Percentiles rank a stretch among this genome's conserved stretches.
These are phyloP conservation scores for Erysimum pusillum DNA, from an alignment of 441 rosid species.

Conservation along the genomic window DNA sequence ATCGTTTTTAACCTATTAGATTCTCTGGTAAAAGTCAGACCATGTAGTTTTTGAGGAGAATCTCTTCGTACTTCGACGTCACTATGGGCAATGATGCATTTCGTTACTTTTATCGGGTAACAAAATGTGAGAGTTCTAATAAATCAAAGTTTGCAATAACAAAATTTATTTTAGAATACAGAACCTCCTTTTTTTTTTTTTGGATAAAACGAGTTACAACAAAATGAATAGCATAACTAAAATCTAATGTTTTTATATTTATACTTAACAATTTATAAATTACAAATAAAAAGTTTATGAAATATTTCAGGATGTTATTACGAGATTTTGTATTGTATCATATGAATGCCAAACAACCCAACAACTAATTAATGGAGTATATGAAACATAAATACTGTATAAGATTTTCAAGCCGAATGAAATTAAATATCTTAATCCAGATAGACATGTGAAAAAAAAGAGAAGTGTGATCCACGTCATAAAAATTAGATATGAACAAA, in stretches of 20 bases:
- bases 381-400: background rate
- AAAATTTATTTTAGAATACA: background rate
- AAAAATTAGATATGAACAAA: conserved; percentile 13
- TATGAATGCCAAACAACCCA: background rate
- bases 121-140: background rate
- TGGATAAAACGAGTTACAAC: background rate
- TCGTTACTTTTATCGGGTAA: background rate
- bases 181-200: background rate
- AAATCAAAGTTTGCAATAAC: background rate
- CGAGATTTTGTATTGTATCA: background rate
- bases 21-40: conserved; percentile 14
- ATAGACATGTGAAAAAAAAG: conserved; percentile 32
- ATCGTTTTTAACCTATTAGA: background rate
- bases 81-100: conserved; percentile 1
- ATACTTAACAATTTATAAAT: background rate
- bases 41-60: conserved; percentile 4
- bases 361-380: background rate
- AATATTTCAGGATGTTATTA: background rate
- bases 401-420: background rate
- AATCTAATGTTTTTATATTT: background rate
- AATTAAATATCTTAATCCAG: background rate
- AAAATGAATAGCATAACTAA: background rate
- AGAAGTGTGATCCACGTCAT: conserved; percentile 46
- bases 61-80: conserved; percentile 28
- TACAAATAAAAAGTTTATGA: background rate